Conservation (phyloP, 306 rosid species). For the Citrullus colocynthis region DNA sequence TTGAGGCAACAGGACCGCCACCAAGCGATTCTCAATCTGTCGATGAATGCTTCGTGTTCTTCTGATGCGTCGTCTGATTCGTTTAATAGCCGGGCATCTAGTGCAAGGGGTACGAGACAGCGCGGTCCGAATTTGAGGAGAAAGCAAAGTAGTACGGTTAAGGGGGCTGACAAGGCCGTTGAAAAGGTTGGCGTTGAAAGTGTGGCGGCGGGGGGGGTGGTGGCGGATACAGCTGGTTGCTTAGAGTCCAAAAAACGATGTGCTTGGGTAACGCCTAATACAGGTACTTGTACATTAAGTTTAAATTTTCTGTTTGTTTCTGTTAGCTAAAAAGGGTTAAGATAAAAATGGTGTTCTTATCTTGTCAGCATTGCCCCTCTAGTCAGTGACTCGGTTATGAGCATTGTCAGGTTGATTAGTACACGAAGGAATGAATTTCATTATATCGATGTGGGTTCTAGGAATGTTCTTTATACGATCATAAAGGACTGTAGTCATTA, state of each 20-base stretch:
- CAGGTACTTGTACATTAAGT: slow-evolving; percentile 23
- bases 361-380: neutral
- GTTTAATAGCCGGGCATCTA: slow-evolving; percentile 43
- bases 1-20: slow-evolving; percentile 31
- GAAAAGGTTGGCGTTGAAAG: slow-evolving; percentile 17
- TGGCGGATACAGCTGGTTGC: slow-evolving; percentile 29
- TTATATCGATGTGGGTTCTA: neutral
- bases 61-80: slow-evolving; percentile 79
- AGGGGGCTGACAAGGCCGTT: slow-evolving; percentile 22
- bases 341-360: neutral
- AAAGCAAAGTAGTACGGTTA: slow-evolving; percentile 22
- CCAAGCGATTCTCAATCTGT: slow-evolving; percentile 26
- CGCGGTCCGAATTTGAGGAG: slow-evolving; percentile 18
- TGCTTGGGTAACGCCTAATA: slow-evolving; percentile 59
- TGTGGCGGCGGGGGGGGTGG: slow-evolving; percentile 8
- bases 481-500: neutral
- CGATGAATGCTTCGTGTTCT: slow-evolving; percentile 65
- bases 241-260: slow-evolving; percentile 65
- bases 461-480: neutral
- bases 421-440: neutral
- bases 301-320: neutral
- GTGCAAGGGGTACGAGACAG: slow-evolving; percentile 32
- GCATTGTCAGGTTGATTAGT: neutral
- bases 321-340: neutral
- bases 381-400: neutral